Evolutionary conservation across 2,329 filamentous ascomycete genomes (phyloP), one percentile per base, ranked within the genome.

Genomic region (Raffaelea ambrosiae): DNA sequence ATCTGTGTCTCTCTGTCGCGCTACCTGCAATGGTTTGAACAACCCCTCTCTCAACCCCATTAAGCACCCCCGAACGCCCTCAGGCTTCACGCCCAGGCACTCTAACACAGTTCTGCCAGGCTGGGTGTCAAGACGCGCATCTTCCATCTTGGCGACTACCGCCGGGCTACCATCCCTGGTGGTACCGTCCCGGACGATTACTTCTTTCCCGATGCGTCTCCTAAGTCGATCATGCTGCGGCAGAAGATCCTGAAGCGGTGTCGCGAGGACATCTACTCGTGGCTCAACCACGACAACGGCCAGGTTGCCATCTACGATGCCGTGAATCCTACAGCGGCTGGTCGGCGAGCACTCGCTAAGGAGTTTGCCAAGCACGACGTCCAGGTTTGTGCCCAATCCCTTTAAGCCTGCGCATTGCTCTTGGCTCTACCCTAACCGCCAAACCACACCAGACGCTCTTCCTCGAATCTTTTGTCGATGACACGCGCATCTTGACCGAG

Each of bases 281-380:
- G 95, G 74, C 71, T 98, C 40, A 94, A 97, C 59, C 86, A 96
- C 57, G 93, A 97, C 61, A 97, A 97, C 58, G 93, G 93, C 13
- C 93, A 98, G 62, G 91, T 98, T 48, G 93, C 93, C 48, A 97
- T 98, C 51, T 98, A 97, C 63, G 93, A 98, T 66, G 93, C 94
- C 23, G 94, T 98, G 18, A 98, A 98, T 59, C 90, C 91, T 4
- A 83, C 93, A 19, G 83, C 88, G 19, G 81, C 78, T 49, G 90
- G 89, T 16, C 81, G 93, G 42, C 80, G 84, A 48, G 86, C 88
- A 11, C 72, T 98, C 18, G 90, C 89, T 5, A 95, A 95, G 66
- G 93, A 98, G 61, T 95, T 98, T 63, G 84, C 87, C n/a, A 97
- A 96, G 68, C 88, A 96, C 62, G 88, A 95, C 60, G 90, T 98